These are phyloP conservation scores for Cladobotryum mycophilum DNA, from an alignment of 2,329 filamentous ascomycete genomes.

Conservation along the genomic window DNA sequence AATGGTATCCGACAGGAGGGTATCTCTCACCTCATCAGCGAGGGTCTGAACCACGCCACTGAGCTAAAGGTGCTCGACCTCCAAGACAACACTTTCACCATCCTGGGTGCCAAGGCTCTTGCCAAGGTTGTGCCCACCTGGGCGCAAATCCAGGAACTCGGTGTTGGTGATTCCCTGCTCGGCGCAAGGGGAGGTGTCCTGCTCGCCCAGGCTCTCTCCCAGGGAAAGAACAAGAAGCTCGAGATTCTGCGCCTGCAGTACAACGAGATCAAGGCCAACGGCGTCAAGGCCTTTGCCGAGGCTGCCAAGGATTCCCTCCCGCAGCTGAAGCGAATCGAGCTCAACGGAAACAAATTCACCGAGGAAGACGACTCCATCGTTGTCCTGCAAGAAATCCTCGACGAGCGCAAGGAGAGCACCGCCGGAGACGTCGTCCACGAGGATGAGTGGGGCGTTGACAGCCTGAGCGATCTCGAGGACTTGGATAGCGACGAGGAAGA, in stretches of 20 bases:
- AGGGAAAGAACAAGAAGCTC: conserved; percentile 72
- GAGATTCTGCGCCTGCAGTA: conserved; percentile 81
- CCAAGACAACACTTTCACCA: conserved; percentile 96
- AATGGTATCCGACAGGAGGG: conserved; percentile 96
- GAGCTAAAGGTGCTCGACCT: conserved; percentile 74
- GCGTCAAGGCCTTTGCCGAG: conserved; percentile 63
- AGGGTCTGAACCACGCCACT: conserved; percentile 67
- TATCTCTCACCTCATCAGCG: conserved; percentile 70
- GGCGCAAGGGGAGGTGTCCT: conserved; percentile 69
- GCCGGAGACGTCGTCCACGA: conserved; percentile 63
- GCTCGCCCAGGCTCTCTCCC: conserved; percentile 64
- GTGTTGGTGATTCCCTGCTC: conserved; percentile 82
- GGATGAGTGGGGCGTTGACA: conserved; percentile 79
- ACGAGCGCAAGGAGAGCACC: conserved; percentile 68
- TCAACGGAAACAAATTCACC: conserved; percentile 92
- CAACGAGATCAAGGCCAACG: conserved; percentile 83
- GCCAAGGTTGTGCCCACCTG: conserved; percentile 69
- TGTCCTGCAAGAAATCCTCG: conserved; percentile 63
- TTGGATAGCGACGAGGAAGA: conserved; percentile 64
- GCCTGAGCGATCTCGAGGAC: conserved; percentile 78
- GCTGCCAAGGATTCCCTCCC: conserved; percentile 66
- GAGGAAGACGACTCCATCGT: conserved; percentile 74
- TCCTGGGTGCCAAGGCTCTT: conserved; percentile 70
- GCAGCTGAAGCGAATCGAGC: conserved; percentile 73
- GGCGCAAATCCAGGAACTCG: conserved; percentile 72